Conservation (phyloP, 2,329 filamentous ascomycete genomes). For the Apiospora malaysiana region DNA sequence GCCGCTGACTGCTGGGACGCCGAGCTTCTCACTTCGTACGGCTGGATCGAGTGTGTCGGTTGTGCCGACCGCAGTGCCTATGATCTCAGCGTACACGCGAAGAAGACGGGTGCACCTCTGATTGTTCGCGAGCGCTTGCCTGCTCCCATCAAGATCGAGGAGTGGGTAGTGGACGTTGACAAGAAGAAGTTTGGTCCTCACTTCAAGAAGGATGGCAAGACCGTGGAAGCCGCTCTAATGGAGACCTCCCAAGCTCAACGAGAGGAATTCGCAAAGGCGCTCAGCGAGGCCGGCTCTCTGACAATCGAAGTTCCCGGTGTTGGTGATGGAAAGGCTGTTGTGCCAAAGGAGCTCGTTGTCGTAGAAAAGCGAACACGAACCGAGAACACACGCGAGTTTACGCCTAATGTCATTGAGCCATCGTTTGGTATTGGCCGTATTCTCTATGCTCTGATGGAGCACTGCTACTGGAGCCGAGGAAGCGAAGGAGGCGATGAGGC, state of each 20-base stretch:
- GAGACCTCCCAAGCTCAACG: conserved; percentile 80
- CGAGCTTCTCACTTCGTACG: conserved; percentile 87
- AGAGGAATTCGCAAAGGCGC: conserved; percentile 77
- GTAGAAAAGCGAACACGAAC: conserved; percentile 84
- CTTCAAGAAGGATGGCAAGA: conserved; percentile 94
- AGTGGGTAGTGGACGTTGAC: conserved; percentile 86
- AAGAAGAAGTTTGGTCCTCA: conserved; percentile 95
- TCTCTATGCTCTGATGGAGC: conserved; percentile 90
- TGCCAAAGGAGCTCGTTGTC: conserved; percentile 78
- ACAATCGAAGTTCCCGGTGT: conserved; percentile 74
- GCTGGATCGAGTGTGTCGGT: conserved; percentile 98
- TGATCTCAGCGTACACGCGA: conserved; percentile 88
- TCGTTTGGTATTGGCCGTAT: conserved; percentile 98
- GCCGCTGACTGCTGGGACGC: conserved; percentile 98
- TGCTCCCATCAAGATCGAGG: conserved; percentile 79
- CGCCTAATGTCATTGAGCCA: conserved; percentile 94
- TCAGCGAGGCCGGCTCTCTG: conserved; percentile 77
- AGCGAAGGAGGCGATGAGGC: conserved; percentile 77
- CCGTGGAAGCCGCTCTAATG: conserved; percentile 79
- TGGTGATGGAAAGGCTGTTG: conserved; percentile 74
- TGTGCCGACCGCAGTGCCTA: conserved; percentile 96
- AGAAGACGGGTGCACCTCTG: conserved; percentile 87
- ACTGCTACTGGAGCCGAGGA: conserved; percentile 88
- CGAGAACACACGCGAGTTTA: conserved; percentile 89
- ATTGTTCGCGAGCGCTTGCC: conserved; percentile 83